Base-by-base conservation (phyloP, 768 basidiomycete genomes). In the Termitomyces sp. region DNA sequence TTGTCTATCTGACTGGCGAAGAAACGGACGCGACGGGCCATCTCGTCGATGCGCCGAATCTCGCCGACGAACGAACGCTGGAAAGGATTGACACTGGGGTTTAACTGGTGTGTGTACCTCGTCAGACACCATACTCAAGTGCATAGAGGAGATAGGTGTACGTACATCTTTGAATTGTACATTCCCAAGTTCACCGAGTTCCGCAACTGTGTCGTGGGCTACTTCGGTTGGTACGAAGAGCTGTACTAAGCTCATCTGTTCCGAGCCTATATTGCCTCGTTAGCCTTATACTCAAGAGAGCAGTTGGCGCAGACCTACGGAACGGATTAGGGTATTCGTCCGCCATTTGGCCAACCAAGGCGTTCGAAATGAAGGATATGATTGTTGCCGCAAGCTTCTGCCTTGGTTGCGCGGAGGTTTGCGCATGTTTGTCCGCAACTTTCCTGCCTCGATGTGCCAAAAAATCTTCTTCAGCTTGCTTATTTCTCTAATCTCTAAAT, bases 51-150 rank as follows among this genome's bases (percentile, higher is more conserved):
- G 62, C 91, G 87, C 37, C 97, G 87, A 63, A 99, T 93, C 71
- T 97, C 95, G 36, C 91, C 93, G 60, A 97, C 93, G 72, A 96
- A 99, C 5, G 95, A 95, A 62, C 97, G 92, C 80, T 99, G 96
- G 78, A 98, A 99, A 18, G 96, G 91, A 73, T 96, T 98, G 65
- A 98, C 87, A 60, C 84, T 85, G 13, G 95, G 93, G 73, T 98
- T 98, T 65, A 98, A 77, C 95, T 98, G 69, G 4, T 26, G 26
- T 54, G 39, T 33, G 55, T 20, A 33, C 30, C 58, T 51, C 42
- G 56, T 60, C 64, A 56, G 40, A 33, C 13, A 2, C 27, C 36
- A 42, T n/a, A 13, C 27, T 39, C 46, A 18, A 34, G 7, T 12
- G 34, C 10, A 14, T 4, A 45, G 37, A 30, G 33, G 10, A 62